Evolutionary conservation across 23 red algal species (phyloP), one percentile per base, ranked within the genome.

Genomic region (Gracilaria domingensis): DNA sequence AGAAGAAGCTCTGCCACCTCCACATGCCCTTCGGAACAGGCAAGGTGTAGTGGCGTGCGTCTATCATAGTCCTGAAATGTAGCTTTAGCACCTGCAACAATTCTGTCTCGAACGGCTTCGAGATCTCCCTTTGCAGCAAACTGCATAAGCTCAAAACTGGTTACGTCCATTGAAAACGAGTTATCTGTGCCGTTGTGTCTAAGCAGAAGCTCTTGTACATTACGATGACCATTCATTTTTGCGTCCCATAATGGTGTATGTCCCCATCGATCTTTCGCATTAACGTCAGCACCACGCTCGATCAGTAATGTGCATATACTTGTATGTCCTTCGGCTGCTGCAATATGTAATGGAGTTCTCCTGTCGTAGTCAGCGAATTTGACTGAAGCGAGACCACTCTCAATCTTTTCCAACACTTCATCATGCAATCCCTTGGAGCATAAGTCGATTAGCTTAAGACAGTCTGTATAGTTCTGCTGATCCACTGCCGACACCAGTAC

Each of bases 271-370:
- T 99, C 97, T 18, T 57, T 64, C 18, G 86, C 92, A 42, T 73
- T 66, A 12, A 96, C 90, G 50, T 92, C 81, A 33, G 94, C 94
- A 33, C 97, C 97, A 28, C 80, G 75, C 28, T 95, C 92, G n/a
- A 99, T 76, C 42, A 99, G 80, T 49, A 99, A 58, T 25, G 85
- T 80, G 51, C 81, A 86, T 51, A 93, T 80, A 11, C 44, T 75
- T 50, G 82, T 23, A 44, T 94, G 91, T 56, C 97, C 97, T 88
- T 96, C 94, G 23, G 94, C 91, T 36, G 94, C 90, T 24, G 97
- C 91, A 12, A 99, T 56, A 83, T 99, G 97, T 25, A 99, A 67
- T 17, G 97, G 91, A 29, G 97, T 99, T 58, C 97, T 88, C 62
- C 61, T 88, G 67, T 99, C 97, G 77, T 99, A 99, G 73, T 99